Conservation (phyloP, 2,329 filamentous ascomycete species). For the Exophiala xenobiotica region DNA sequence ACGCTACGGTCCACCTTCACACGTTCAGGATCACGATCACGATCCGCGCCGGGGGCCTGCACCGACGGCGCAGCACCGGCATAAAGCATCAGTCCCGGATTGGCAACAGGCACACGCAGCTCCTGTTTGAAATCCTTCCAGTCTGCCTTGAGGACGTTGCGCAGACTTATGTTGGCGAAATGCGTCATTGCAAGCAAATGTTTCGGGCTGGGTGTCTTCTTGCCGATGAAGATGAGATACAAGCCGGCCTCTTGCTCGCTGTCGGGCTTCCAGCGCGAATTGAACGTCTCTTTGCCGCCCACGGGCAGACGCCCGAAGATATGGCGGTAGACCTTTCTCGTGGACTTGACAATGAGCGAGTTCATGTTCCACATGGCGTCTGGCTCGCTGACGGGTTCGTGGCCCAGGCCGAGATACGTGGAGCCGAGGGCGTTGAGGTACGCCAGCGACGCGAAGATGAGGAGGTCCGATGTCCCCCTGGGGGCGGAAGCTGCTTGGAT, state of each 20-base stretch:
- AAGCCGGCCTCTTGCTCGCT: slow-evolving; percentile 34
- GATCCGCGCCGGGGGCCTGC: background rate
- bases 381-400: slow-evolving; percentile 37
- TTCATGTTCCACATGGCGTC: slow-evolving; percentile 37
- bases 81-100: background rate
- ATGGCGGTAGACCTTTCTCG: slow-evolving; percentile 34
- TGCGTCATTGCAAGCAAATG: slow-evolving; percentile 39
- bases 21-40: background rate
- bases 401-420: slow-evolving; percentile 41
- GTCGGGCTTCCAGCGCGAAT: slow-evolving; percentile 42
- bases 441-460: slow-evolving; percentile 40
- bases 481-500: slow-evolving; percentile 37
- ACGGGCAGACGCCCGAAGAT: slow-evolving; percentile 38
- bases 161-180: slow-evolving; percentile 42
- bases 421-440: slow-evolving; percentile 35
- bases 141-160: slow-evolving; percentile 25
- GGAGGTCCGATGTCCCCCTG: slow-evolving; percentile 41
- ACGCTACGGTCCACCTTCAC: background rate
- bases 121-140: slow-evolving; percentile 18
- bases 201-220: slow-evolving; percentile 33
- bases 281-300: slow-evolving; percentile 41
- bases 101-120: background rate
- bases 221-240: slow-evolving; percentile 39
- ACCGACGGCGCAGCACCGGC: background rate
- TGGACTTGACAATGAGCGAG: slow-evolving; percentile 31